phyloP scores from a whole-genome alignment of 208 protist species.

The Leishmania mexicana region DNA sequence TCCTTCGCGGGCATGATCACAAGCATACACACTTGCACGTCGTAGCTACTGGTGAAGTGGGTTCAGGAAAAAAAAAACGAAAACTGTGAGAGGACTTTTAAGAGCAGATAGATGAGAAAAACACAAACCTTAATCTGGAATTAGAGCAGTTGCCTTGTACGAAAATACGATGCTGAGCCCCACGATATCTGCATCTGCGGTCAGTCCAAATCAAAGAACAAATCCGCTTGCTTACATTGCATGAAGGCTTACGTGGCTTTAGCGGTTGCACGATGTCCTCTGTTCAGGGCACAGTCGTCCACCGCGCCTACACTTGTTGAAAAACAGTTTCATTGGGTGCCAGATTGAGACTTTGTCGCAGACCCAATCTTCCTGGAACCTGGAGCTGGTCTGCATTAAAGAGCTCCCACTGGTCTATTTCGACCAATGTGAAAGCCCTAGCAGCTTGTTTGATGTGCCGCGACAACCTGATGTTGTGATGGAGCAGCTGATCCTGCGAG shows the following conservation, averaged over 20 bases:
- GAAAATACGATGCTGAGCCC: background rate
- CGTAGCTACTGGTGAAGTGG: background rate
- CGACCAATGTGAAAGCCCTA: conserved; percentile 55
- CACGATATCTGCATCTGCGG: no score
- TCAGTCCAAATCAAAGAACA: conserved; percentile 8
- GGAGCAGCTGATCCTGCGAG: conserved; percentile 82
- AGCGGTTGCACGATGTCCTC: background rate
- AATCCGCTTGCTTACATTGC: background rate
- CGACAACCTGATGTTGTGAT: conserved; percentile 47
- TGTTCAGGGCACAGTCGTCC: background rate
- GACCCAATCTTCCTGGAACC: conserved; percentile 76
- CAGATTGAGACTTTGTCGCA: conserved; percentile 37
- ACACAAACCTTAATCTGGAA: background rate
- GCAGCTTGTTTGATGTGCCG: conserved; percentile 24
- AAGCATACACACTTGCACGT: background rate
- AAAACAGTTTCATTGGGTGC: conserved; percentile 25
- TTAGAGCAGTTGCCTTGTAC: background rate
- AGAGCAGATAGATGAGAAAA: background rate
- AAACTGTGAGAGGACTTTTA: background rate
- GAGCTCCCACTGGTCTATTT: conserved; percentile 85
- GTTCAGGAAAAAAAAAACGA: background rate
- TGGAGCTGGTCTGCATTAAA: conserved; percentile 88
- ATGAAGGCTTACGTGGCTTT: background rate
- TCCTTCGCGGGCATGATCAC: background rate
- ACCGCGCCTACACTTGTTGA: conserved; percentile 25